Base-by-base conservation (phyloP, 2,329 filamentous ascomycete species). In the Mariannaea elegans region DNA sequence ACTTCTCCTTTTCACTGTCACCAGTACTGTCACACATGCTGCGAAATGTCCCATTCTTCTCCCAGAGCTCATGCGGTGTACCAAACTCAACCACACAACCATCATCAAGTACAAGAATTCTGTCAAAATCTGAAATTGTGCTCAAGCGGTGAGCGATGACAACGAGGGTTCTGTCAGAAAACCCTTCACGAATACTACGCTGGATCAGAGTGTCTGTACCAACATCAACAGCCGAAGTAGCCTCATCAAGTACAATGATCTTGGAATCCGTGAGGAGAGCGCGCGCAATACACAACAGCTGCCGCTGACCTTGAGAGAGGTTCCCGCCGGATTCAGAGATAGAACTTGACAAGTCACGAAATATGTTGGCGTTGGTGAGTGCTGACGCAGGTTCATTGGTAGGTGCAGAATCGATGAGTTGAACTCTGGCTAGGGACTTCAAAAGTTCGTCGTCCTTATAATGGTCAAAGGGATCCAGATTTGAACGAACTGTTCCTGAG, bases 231-330 rank as follows among this genome's bases (percentile, higher is more conserved):
- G 91, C 90, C 2, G 86, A 89, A 0, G 91, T 94, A 0, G 91
- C 91, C 76, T 94, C 91, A 72, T 94, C 91, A 1, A 94, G 83
- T 2, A 94, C 86, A 85, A 94, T 90, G 66, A 94, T 87, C 71
- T 90, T 90, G 3, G 91, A 90, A 0, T 87, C 83, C 0, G 86
- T 83, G 21, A 92, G 86, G 65, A 93, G 91, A 47, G 87, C 90
- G 49, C 87, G 87, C 1, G 90, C 90, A 4, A 92, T 84, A 69
- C 90, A 92, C 29, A 93, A 83, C 0, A 93, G 87, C 74, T 93
- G 90, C 2, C 90, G 84, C 74, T 93, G 90, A 24, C 90, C 90
- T 71, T 92, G 90, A 0, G 88, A 91, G 16, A 93, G 81, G 71
- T 93, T 93, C 3, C 90, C 82, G 0, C 90, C 90, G 16, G 89